Evolutionary conservation across 192 early-diverging fungal species (phyloP).

Genomic region (Tieghemiomyces parasiticus): DNA sequence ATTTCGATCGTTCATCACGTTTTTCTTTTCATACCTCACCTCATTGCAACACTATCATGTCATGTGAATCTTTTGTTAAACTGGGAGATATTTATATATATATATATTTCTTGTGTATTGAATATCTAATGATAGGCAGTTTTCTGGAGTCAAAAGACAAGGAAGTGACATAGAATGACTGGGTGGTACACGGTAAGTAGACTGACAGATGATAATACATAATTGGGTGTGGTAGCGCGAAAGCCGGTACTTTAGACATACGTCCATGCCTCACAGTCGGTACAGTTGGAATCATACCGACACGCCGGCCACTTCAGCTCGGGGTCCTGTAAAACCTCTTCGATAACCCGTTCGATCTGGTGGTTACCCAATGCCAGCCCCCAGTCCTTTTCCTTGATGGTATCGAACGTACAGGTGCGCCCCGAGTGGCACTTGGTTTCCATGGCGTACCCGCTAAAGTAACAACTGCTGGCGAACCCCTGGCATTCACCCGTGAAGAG

Average conservation of each 20-base stretch:
- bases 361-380: slow-evolving; percentile 62
- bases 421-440: slow-evolving; percentile 81
- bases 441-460: slow-evolving; percentile 53
- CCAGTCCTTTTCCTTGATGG: slow-evolving; percentile 42
- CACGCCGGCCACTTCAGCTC: slow-evolving; percentile 21
- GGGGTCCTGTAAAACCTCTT: slow-evolving; percentile 28
- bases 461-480: slow-evolving; percentile 44
- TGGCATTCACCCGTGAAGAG: slow-evolving; percentile 77
- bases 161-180: too few relatives aligned
- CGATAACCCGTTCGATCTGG: slow-evolving; percentile 62
- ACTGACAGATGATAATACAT: too few relatives aligned
- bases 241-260: slow-evolving; percentile 16
- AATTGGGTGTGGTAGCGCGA: too few relatives aligned
- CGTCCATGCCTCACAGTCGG: slow-evolving; percentile 27
- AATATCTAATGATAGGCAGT: too few relatives aligned
- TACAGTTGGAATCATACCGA: slow-evolving; percentile 17
- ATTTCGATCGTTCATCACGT: too few relatives aligned
- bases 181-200: too few relatives aligned
- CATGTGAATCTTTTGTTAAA: too few relatives aligned
- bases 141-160: too few relatives aligned
- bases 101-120: too few relatives aligned
- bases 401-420: slow-evolving; percentile 46
- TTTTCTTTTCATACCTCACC: too few relatives aligned
- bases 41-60: too few relatives aligned
- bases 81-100: too few relatives aligned